These are phyloP conservation scores for Aspergillus indologenus DNA, from an alignment of 495 filamentous ascomycete genomes.

Conservation along the genomic window DNA sequence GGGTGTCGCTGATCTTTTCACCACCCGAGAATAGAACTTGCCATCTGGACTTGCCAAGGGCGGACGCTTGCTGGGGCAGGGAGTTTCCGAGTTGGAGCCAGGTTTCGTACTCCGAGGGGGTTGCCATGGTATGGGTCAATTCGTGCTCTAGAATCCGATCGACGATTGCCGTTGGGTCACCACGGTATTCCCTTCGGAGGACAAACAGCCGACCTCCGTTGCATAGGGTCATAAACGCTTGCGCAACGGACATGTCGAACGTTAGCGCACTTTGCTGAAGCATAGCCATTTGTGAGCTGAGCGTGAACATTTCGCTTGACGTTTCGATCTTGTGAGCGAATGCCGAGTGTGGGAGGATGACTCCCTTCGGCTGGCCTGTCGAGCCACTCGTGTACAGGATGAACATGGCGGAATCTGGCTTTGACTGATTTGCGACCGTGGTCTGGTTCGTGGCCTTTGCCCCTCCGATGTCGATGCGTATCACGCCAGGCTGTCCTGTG, in stretches of 20 bases:
- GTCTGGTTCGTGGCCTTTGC: too few species aligned
- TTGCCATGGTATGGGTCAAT: slow-evolving; percentile 36
- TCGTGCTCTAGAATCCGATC: slow-evolving; percentile 27
- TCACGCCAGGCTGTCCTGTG: too few species aligned
- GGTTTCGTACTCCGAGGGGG: slow-evolving; percentile 38
- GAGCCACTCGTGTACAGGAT: slow-evolving; percentile 42
- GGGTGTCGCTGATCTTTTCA: neutral
- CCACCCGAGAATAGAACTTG: neutral
- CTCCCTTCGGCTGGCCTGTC: slow-evolving; percentile 35
- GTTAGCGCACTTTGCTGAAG: slow-evolving; percentile 33
- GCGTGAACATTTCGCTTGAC: slow-evolving; percentile 25
- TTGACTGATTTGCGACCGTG: too few species aligned
- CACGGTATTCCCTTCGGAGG: neutral
- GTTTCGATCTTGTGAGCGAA: slow-evolving; percentile 31
- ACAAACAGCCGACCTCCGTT: slow-evolving; percentile 23
- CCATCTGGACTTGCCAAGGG: neutral
- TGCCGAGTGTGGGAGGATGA: slow-evolving; percentile 26
- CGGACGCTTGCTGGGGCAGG: too few species aligned
- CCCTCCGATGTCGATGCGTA: too few species aligned
- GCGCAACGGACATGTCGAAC: slow-evolving; percentile 28
- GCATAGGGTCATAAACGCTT: slow-evolving; percentile 21
- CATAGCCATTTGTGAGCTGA: slow-evolving; percentile 16
- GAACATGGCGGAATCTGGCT: too few species aligned
- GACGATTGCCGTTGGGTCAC: slow-evolving; percentile 15
- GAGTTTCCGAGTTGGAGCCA: slow-evolving; percentile 34